Evolutionary conservation across 1,284 basidiomycete species (phyloP).

Genomic region (Anthracocystis panici-leucophaei): DNA sequence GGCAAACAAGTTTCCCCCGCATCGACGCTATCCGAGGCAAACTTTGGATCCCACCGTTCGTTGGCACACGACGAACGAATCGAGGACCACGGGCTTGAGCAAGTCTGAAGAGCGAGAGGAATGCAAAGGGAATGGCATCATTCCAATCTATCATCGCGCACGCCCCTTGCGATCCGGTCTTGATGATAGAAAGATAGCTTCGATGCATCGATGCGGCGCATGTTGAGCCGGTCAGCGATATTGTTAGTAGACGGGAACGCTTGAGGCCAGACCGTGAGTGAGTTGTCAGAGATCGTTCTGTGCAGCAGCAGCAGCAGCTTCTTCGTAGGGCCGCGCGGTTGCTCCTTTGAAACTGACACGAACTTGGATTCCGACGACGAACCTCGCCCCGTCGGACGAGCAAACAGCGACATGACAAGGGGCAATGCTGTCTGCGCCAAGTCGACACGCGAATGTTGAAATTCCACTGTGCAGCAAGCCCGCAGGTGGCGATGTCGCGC

Average conservation of each 20-base stretch:
- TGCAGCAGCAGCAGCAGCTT: neutral
- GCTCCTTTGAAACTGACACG: neutral
- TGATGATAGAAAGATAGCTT: neutral
- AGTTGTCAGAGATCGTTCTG: neutral
- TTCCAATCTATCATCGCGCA: neutral
- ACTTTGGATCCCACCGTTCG: neutral
- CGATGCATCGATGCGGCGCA: neutral
- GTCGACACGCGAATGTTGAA: conserved; percentile 11
- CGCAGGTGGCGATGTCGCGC: conserved; percentile 17
- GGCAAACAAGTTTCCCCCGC: conserved; percentile 12
- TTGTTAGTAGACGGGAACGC: neutral
- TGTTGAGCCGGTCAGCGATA: neutral
- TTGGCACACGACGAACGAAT: too few species aligned
- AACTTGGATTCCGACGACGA: conserved; percentile 1
- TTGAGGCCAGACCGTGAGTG: neutral
- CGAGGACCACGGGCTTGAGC: too few species aligned
- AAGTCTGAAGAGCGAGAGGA: neutral
- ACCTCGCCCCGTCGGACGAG: neutral
- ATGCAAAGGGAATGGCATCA: neutral
- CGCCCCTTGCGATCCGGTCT: neutral
- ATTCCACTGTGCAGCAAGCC: conserved; percentile 33
- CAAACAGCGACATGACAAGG: neutral
- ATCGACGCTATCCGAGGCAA: neutral
- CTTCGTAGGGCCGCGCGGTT: neutral
- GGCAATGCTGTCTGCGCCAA: neutral